Percentiles rank a stretch among this genome's conserved stretches.
Conservation (phyloP, 805 yeast genomes). For the Candida tallmaniae region DNA sequence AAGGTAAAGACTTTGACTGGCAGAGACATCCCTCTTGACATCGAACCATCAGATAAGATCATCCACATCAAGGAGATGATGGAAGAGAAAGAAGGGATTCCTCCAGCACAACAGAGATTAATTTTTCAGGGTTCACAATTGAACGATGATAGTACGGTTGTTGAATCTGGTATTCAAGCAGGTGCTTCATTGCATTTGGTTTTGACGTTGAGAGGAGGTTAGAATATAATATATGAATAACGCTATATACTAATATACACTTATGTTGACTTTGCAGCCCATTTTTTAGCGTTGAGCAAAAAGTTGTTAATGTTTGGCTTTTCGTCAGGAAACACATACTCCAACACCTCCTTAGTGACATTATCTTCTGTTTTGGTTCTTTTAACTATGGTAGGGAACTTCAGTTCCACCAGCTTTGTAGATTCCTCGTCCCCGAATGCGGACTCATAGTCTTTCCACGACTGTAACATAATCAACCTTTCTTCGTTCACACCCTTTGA, state of each 20-base stretch:
- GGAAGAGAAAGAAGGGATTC: slow-evolving; percentile 96
- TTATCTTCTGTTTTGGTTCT: slow-evolving; percentile 43
- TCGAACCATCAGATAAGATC: slow-evolving; percentile 64
- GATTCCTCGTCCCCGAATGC: slow-evolving; percentile 50
- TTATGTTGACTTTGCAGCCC: slow-evolving; percentile 15
- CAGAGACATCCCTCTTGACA: slow-evolving; percentile 73
- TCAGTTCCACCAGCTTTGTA: slow-evolving; percentile 30
- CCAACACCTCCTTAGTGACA: slow-evolving; percentile 50
- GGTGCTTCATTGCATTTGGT: slow-evolving; percentile 90
- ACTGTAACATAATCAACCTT: slow-evolving; percentile 52
- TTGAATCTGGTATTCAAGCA: slow-evolving; percentile 68
- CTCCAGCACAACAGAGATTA: slow-evolving; percentile 92
- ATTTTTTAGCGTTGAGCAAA: slow-evolving; percentile 40
- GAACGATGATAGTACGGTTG: slow-evolving; percentile 76
- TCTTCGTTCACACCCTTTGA: slow-evolving; percentile 25
- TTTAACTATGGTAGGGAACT: slow-evolving; percentile 53
- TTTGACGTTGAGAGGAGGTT: slow-evolving; percentile 88
- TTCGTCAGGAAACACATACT: slow-evolving; percentile 67
- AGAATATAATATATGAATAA: not conserved
- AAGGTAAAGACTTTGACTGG: slow-evolving; percentile 79
- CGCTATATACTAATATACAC: not conserved
- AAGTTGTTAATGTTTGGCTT: slow-evolving; percentile 33
- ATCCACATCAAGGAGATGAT: slow-evolving; percentile 81
- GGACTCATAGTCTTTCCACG: slow-evolving; percentile 61
- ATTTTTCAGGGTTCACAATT: slow-evolving; percentile 89